Evolutionary conservation across 2,329 filamentous ascomycete genomes (phyloP).

Genomic region (Arthroderma uncinatum): DNA sequence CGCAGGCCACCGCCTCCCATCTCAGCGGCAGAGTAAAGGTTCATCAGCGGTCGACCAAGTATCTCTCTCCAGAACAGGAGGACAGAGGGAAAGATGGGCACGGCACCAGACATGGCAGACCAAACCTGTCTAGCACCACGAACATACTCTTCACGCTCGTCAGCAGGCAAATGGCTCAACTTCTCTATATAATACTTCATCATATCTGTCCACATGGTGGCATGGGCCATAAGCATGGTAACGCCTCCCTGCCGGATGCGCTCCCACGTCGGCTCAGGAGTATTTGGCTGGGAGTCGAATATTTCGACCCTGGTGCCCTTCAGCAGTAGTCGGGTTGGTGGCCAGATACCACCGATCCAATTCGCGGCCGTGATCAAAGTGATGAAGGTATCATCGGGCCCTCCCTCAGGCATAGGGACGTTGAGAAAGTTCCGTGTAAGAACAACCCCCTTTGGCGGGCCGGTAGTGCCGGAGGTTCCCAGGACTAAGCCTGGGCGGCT

Average conservation of each 20-base stretch:
- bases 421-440: neutral
- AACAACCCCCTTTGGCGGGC: constrained; percentile 33
- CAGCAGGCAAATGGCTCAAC: constrained; percentile 1
- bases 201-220: neutral
- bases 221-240: neutral
- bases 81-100: neutral
- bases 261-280: neutral
- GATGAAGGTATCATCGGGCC: neutral
- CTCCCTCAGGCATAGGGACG: neutral
- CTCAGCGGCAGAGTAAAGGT: neutral
- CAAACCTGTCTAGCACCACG: neutral
- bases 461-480: constrained; percentile 39
- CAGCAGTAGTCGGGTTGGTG: neutral
- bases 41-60: neutral
- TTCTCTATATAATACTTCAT: constrained; percentile 12
- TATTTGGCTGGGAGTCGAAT: neutral
- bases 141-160: constrained; percentile 5
- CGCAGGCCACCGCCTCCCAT: neutral
- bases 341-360: neutral
- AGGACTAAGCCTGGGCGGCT: constrained; percentile 27
- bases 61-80: constrained; percentile 3
- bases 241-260: neutral
- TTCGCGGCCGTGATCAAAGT: neutral
- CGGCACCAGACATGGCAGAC: constrained; percentile 1
- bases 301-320: neutral